These are phyloP conservation scores for Pyricularia sp. DNA, from an alignment of 2,329 filamentous ascomycete species.

Conservation along the genomic window DNA sequence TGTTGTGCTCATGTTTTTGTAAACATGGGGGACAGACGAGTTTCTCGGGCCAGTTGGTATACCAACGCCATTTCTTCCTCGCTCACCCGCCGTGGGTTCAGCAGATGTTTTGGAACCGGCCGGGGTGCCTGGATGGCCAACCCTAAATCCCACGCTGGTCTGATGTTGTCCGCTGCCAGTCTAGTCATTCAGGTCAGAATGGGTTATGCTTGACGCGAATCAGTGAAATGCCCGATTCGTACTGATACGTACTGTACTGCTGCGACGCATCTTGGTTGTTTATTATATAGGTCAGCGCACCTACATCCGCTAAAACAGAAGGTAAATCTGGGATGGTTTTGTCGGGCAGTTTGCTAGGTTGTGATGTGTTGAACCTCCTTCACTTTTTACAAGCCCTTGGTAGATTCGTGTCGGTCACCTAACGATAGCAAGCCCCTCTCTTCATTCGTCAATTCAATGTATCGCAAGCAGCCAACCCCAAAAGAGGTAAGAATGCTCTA, in stretches of 20 bases:
- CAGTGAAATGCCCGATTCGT: background rate
- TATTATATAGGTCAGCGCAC: background rate
- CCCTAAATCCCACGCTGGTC: background rate
- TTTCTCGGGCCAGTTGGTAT: background rate
- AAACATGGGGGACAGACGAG: background rate
- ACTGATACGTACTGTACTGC: background rate
- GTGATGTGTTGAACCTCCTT: background rate
- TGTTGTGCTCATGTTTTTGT: background rate
- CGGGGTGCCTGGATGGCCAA: background rate
- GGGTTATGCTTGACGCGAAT: background rate
- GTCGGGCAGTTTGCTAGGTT: background rate
- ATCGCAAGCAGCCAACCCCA: too few species aligned
- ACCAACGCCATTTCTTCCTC: background rate
- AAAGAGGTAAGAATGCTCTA: too few species aligned
- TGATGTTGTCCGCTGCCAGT: background rate
- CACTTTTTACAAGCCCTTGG: too few species aligned
- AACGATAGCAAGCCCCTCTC: too few species aligned
- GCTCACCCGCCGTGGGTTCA: background rate
- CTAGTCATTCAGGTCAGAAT: background rate
- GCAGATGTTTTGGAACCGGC: background rate
- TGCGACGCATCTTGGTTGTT: background rate
- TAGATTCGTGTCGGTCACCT: too few species aligned
- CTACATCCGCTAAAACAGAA: background rate
- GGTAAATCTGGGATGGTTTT: background rate
- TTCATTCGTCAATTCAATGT: too few species aligned